A percentile compares a stretch with the other conserved stretches of the same genome.
These are phyloP conservation scores for Musa balbisiana DNA, from an alignment of 202 grass and related monocot species.

Conservation along the genomic window DNA sequence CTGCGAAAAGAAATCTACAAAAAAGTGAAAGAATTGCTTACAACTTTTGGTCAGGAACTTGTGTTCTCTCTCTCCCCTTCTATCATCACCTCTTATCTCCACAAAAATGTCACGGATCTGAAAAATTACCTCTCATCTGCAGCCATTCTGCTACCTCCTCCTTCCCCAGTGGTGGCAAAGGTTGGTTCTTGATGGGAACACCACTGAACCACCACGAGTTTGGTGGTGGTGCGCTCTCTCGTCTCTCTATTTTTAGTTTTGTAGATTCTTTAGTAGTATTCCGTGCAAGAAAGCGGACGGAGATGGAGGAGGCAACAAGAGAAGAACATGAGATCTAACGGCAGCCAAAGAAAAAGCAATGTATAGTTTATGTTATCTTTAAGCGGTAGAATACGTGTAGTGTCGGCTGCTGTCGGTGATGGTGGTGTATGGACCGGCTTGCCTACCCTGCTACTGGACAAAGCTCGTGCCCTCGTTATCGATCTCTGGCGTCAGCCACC, in stretches of 20 bases:
- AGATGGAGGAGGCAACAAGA: no score
- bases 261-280: background rate
- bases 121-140: conserved; percentile 4
- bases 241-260: background rate
- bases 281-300: no score
- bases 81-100: background rate
- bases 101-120: background rate
- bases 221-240: background rate
- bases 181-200: background rate
- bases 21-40: background rate
- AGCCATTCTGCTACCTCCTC: background rate
- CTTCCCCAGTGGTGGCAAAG: background rate
- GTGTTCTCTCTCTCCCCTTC: background rate
- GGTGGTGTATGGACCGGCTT: background rate
- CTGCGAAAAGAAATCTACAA: background rate
- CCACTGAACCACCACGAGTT: background rate
- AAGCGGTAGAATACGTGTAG: background rate
- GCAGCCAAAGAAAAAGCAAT: no score
- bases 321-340: no score
- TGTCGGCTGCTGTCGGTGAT: background rate
- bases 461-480: no score
- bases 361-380: background rate
- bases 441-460: background rate
- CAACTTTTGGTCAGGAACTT: background rate
- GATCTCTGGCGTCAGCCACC: no score